phyloP scores from a whole-genome alignment of 1,139 yeast genomes.

The Debaryomyces subglobosus region DNA sequence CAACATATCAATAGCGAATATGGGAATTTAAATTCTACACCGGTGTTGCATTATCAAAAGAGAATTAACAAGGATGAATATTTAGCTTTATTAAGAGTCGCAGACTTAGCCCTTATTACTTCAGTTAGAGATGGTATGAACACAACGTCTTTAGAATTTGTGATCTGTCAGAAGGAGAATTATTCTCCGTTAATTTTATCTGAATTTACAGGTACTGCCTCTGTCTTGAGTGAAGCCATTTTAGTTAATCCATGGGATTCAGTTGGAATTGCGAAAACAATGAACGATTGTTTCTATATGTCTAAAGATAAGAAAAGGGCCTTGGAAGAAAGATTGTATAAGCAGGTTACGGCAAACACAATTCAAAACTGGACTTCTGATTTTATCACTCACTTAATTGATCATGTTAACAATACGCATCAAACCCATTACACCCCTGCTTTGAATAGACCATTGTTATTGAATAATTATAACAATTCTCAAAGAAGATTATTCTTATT shows the following conservation, averaged over 20 bases:
- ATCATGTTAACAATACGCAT: constrained; percentile 48
- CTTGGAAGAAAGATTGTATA: constrained; percentile 57
- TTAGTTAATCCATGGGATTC: constrained; percentile 97
- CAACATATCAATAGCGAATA: constrained; percentile 79
- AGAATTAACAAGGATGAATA: constrained; percentile 88
- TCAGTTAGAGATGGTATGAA: constrained; percentile 96
- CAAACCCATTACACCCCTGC: constrained; percentile 76
- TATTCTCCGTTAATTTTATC: constrained; percentile 80
- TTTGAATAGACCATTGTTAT: constrained; percentile 69
- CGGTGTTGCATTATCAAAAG: constrained; percentile 90
- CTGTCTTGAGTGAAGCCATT: constrained; percentile 75
- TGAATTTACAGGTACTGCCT: constrained; percentile 92
- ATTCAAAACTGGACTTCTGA: constrained; percentile 80
- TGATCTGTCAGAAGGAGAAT: constrained; percentile 77
- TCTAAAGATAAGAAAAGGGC: constrained; percentile 40
- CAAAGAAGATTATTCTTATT: constrained; percentile 77
- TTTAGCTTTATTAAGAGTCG: constrained; percentile 81
- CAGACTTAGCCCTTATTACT: constrained; percentile 87
- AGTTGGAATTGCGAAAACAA: constrained; percentile 86
- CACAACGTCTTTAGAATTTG: constrained; percentile 90
- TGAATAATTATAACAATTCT: constrained; percentile 63
- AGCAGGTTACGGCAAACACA: constrained; percentile 69
- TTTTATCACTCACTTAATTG: constrained; percentile 58
- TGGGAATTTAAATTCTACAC: constrained; percentile 78
- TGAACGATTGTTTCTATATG: constrained; percentile 67